phyloP scores from a whole-genome alignment of 2,329 filamentous ascomycete species.

The Ophioceras dolichostomum region DNA sequence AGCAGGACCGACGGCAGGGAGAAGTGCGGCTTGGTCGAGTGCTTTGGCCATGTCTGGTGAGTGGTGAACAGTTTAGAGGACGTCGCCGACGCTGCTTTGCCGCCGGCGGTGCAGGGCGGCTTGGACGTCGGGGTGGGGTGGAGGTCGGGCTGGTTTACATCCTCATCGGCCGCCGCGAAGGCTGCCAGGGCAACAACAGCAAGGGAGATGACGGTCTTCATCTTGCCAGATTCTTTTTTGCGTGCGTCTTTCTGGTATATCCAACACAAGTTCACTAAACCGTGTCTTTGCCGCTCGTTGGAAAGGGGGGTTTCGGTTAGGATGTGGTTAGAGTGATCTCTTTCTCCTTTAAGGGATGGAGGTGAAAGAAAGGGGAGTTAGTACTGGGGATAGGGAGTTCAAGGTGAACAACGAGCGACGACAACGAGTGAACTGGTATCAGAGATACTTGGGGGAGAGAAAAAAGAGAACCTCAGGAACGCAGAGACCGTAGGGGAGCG shows the following conservation, averaged over 20 bases:
- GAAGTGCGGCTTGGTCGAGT: slow-evolving; percentile 5
- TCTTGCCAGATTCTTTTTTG: slow-evolving; percentile 5
- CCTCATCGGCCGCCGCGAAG: slow-evolving; percentile 8
- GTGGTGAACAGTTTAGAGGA: neutral
- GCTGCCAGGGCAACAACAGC: slow-evolving; percentile 10
- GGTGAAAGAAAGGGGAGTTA: no score
- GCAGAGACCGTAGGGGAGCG: neutral
- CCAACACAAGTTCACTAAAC: neutral
- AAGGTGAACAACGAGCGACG: slow-evolving; percentile 10
- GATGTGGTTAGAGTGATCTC: no score
- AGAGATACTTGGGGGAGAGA: slow-evolving; percentile 8
- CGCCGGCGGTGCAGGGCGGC: neutral
- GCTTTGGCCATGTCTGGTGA: neutral
- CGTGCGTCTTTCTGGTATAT: neutral
- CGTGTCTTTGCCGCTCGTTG: no score
- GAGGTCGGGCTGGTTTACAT: neutral
- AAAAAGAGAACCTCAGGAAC: no score
- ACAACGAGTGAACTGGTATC: slow-evolving; percentile 11
- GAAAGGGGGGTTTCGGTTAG: no score
- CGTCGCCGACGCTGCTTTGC: no score
- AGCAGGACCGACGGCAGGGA: slow-evolving; percentile 17
- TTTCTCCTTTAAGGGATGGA: no score
- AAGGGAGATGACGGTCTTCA: slow-evolving; percentile 11
- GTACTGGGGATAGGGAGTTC: no score
- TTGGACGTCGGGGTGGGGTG: neutral